Evolutionary conservation across 805 yeast species (phyloP).

Genomic region (Metschnikowia amazonensis): DNA sequence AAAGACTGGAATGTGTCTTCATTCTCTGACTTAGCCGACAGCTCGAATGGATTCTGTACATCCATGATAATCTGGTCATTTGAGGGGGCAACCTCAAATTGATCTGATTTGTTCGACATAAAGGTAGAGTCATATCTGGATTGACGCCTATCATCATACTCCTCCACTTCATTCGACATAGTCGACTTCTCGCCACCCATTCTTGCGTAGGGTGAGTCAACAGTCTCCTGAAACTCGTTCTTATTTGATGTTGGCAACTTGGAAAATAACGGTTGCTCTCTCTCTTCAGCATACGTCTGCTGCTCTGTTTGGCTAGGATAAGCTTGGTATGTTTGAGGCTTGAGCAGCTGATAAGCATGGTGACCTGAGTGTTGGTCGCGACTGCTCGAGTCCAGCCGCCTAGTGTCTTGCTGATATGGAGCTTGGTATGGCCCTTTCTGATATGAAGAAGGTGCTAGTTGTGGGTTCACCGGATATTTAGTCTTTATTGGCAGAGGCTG

Average conservation of each 20-base stretch:
- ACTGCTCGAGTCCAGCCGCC: background rate
- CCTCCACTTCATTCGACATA: background rate
- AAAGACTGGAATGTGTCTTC: slow-evolving; percentile 20
- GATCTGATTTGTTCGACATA: slow-evolving; percentile 21
- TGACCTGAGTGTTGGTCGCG: background rate
- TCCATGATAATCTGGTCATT: slow-evolving; percentile 6
- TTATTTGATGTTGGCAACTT: slow-evolving; percentile 15
- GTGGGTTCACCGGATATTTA: background rate
- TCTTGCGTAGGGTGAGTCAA: slow-evolving; percentile 14
- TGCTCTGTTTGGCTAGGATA: background rate
- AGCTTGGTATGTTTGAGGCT: slow-evolving; percentile 3
- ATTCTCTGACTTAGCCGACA: slow-evolving; percentile 1
- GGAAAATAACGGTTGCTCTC: background rate
- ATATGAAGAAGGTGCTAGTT: background rate
- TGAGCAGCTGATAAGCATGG: slow-evolving; percentile 6
- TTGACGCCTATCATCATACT: slow-evolving; percentile 2
- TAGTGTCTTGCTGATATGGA: slow-evolving; percentile 12
- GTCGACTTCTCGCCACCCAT: background rate
- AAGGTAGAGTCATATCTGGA: slow-evolving; percentile 21
- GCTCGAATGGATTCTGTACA: slow-evolving; percentile 11
- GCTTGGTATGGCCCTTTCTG: slow-evolving; percentile 7
- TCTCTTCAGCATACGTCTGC: background rate
- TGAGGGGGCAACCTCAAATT: slow-evolving; percentile 8
- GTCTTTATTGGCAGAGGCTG: slow-evolving; percentile 7
- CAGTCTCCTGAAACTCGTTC: slow-evolving; percentile 12